Evolutionary conservation across 805 yeast genomes (phyloP).

Genomic region (Nakazawaea ernobii): DNA sequence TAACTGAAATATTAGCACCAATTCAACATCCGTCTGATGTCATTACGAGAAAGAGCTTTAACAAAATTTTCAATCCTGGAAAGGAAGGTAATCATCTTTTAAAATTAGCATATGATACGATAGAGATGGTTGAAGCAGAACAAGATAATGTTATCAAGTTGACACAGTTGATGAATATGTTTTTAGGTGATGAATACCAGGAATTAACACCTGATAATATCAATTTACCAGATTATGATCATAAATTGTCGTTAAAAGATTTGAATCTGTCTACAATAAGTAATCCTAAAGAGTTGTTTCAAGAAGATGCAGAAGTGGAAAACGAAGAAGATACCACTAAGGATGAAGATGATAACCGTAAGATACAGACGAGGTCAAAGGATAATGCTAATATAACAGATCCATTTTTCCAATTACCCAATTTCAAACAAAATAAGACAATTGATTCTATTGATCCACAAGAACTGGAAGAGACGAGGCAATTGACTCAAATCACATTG

Average conservation of each 20-base stretch:
- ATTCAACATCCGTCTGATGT: conserved; percentile 77
- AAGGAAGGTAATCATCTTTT: conserved; percentile 39
- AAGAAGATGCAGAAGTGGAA: conserved; percentile 18
- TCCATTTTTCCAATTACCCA: conserved; percentile 65
- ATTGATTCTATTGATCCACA: conserved; percentile 43
- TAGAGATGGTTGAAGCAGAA: conserved; percentile 75
- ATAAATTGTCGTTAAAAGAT: conserved; percentile 35
- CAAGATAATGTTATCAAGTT: conserved; percentile 70
- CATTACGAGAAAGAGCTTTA: conserved; percentile 61
- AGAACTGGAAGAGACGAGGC: conserved; percentile 65
- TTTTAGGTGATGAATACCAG: conserved; percentile 82
- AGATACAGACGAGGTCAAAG: conserved; percentile 6
- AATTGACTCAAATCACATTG: conserved; percentile 67
- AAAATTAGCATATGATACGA: conserved; percentile 63
- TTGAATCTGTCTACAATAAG: conserved; percentile 19
- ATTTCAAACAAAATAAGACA: conserved; percentile 38
- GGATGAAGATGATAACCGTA: conserved; percentile 9
- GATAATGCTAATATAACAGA: conserved; percentile 29
- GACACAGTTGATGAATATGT: conserved; percentile 65
- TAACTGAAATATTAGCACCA: conserved; percentile 65
- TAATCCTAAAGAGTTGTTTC: conserved; percentile 13
- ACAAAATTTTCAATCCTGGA: conserved; percentile 53
- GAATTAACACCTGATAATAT: conserved; percentile 59
- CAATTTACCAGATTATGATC: conserved; percentile 66
- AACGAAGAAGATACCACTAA: conserved; percentile 14